Percentiles rank a stretch among this genome's conserved stretches.
phyloP scores from a whole-genome alignment of 2,329 filamentous ascomycete genomes.

The Pseudogymnoascus sp. region DNA sequence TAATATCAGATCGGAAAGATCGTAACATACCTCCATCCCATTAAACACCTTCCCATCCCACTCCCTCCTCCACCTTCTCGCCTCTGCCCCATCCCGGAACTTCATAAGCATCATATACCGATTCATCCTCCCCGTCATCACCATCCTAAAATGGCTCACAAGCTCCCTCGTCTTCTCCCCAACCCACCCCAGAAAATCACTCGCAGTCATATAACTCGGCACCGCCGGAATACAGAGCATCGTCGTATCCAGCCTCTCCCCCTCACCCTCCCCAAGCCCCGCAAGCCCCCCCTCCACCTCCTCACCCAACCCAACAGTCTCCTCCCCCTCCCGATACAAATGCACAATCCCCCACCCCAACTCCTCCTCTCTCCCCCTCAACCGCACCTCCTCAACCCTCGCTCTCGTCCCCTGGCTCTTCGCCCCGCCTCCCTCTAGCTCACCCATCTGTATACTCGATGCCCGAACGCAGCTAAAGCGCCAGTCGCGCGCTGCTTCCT shows the following conservation, averaged over 20 bases:
- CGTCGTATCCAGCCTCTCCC: constrained; percentile 39
- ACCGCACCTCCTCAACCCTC: constrained; percentile 62
- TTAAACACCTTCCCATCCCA: constrained; percentile 95
- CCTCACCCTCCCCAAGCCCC: too few relatives aligned
- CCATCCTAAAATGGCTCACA: constrained; percentile 90
- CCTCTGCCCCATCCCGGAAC: constrained; percentile 68
- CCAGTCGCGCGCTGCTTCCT: constrained; percentile 59
- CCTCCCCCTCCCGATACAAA: constrained; percentile 78
- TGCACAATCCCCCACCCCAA: constrained; percentile 90
- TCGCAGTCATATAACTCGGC: constrained; percentile 84
- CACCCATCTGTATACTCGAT: constrained; percentile 69
- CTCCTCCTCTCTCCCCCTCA: constrained; percentile 58
- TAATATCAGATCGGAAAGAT: constrained; percentile 3
- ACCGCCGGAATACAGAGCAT: constrained; percentile 91
- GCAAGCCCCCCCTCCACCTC: constrained; percentile 22
- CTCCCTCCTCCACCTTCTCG: constrained; percentile 70
- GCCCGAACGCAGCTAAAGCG: constrained; percentile 72
- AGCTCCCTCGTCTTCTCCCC: constrained; percentile 79
- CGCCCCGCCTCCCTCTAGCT: constrained; percentile 23
- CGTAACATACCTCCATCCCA: constrained; percentile 64
- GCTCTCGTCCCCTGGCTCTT: constrained; percentile 56
- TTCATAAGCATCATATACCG: constrained; percentile 95
- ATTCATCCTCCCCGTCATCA: constrained; percentile 81
- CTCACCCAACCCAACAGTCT: constrained; percentile 50
- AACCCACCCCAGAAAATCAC: constrained; percentile 84